These are phyloP conservation scores for Arthrinium puccinioides DNA, from an alignment of 2,329 filamentous ascomycete genomes.

Conservation along the genomic window DNA sequence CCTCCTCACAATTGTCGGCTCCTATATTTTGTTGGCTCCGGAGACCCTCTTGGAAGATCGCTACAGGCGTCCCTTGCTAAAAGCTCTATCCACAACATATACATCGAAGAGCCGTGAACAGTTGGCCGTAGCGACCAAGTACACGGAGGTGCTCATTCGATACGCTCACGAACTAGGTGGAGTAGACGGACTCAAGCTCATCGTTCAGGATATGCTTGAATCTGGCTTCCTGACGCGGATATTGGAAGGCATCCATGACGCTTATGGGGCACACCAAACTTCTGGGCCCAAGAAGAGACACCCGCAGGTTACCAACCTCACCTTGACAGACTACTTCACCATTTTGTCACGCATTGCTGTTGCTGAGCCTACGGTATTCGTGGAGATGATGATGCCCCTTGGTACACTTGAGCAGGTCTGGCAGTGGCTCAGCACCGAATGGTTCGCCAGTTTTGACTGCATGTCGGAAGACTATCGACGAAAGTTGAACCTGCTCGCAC, in stretches of 20 bases:
- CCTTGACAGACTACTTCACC: conserved; percentile 78
- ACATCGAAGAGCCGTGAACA: conserved; percentile 50
- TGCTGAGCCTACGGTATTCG: conserved; percentile 62
- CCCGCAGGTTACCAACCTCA: conserved; percentile 63
- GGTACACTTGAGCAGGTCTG: conserved; percentile 44
- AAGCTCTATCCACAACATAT: conserved; percentile 41
- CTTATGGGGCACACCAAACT: conserved; percentile 69
- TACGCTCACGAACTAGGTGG: conserved; percentile 56
- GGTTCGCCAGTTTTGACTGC: conserved; percentile 63
- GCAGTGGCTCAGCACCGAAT: conserved; percentile 52
- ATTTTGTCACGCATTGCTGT: conserved; percentile 74
- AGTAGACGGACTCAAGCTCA: conserved; percentile 49
- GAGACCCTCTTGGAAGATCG: conserved; percentile 54
- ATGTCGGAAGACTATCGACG: conserved; percentile 58
- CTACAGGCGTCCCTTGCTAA: conserved; percentile 42
- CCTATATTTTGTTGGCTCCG: conserved; percentile 64
- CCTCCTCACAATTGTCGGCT: conserved; percentile 59
- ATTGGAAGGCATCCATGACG: conserved; percentile 58
- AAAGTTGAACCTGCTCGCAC: conserved; percentile 66
- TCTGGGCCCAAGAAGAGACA: conserved; percentile 70
- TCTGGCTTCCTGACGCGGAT: conserved; percentile 57
- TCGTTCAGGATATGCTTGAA: conserved; percentile 59
- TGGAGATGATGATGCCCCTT: conserved; percentile 45
- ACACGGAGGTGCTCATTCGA: conserved; percentile 59
- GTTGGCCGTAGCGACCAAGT: conserved; percentile 48